phyloP scores from a whole-genome alignment of 2,329 filamentous ascomycete species.

The Talaromyces sp. region DNA sequence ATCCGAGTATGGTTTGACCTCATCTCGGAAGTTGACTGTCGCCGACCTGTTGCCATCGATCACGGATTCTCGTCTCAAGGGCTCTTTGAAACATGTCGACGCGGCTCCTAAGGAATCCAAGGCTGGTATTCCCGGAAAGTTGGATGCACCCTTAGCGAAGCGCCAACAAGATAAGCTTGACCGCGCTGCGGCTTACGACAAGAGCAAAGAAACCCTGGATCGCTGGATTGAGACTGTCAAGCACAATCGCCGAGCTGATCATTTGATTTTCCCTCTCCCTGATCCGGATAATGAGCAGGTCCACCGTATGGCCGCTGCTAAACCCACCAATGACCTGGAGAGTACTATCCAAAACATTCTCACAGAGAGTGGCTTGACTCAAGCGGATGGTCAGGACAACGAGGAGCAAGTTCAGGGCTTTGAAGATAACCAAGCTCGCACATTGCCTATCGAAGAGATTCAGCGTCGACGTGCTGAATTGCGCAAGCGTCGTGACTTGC shows the following conservation, averaged over 20 bases:
- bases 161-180: constrained; percentile 85
- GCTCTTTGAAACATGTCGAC: constrained; percentile 73
- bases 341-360: constrained; percentile 84
- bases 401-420: constrained; percentile 69
- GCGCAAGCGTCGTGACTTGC: constrained; percentile 77
- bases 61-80: constrained; percentile 74
- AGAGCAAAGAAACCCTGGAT: constrained; percentile 86
- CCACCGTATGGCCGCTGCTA: constrained; percentile 58
- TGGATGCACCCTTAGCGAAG: constrained; percentile 80
- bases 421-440: constrained; percentile 70
- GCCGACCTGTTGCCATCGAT: constrained; percentile 74
- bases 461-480: constrained; percentile 73
- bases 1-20: constrained; percentile 60
- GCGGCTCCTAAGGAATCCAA: constrained; percentile 52
- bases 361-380: constrained; percentile 77
- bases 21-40: constrained; percentile 70
- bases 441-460: constrained; percentile 72
- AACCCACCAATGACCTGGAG: constrained; percentile 79
- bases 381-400: constrained; percentile 59
- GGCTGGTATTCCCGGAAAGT: constrained; percentile 65
- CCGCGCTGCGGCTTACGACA: constrained; percentile 79
- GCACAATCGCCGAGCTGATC: constrained; percentile 86
- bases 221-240: constrained; percentile 96
- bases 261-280: constrained; percentile 82
- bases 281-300: constrained; percentile 66